Base-by-base conservation (phyloP, 305 asterid genomes). In the Salvia sclarea region DNA sequence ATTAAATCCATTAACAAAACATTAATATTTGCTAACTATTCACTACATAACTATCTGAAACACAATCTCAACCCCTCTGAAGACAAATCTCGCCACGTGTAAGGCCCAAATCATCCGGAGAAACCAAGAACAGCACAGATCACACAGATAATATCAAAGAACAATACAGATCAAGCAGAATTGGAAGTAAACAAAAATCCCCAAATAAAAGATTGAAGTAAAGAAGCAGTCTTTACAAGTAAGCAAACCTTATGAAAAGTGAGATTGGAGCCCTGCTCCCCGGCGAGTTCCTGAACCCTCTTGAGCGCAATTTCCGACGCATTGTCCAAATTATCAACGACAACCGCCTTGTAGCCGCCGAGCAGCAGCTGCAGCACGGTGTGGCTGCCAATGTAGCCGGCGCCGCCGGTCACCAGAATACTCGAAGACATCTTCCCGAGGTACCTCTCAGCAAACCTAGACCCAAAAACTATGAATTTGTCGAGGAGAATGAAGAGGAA, bases 371-470 rank as follows among this genome's bases (percentile, higher is more conserved):
- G 99, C 66, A 94, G 84, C 77, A 91, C 99, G 20, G 99, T 91
- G 75, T 94, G 97, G 28, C 84, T 91, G 48, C 99, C 99, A 53
- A 94, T 91, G 74, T 94, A 94, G 3, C 99, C 99, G 8, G 97
- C 97, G 47, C 99, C 99, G 0, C 99, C 99, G 0, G 96, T 94
- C 49, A 94, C 99, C 41, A 94, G 80, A 67, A 94, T 83, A 43
- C 80, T 88, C 75, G 81, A 76, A 73, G 94, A 64, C 97, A 88
- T 88, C 67, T 60, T 75, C 53, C 17, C 74, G 61, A 50, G 20
- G 70, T 59, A 22, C 11, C 14, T 12, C 22, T 50, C 53, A 48
- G 38, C 4, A 38, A 74, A 63, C 30, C 53, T 28, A 67, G 70
- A 11, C 70, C 52, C 64, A 38, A 9, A 16, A 12, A 69, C 3